These are phyloP conservation scores for Rhytidhysteron rufulum DNA, from an alignment of 2,329 filamentous ascomycete species.

Conservation along the genomic window DNA sequence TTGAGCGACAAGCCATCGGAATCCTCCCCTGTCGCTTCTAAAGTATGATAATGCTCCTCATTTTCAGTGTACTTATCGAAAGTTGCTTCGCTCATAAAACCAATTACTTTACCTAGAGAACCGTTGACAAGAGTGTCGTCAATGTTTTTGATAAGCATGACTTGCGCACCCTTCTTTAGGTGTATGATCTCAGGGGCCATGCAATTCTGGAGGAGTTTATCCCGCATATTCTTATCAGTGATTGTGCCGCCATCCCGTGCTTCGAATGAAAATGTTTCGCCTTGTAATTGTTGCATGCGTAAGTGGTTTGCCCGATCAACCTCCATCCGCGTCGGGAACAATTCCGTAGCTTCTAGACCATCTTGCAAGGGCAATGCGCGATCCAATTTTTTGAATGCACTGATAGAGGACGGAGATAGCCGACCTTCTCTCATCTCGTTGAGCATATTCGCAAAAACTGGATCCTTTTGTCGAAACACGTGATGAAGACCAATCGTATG, in stretches of 20 bases:
- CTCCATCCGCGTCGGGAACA: constrained; percentile 88
- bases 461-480: constrained; percentile 92
- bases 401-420: constrained; percentile 71
- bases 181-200: constrained; percentile 82
- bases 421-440: constrained; percentile 95
- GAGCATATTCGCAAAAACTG: constrained; percentile 86
- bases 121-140: constrained; percentile 93
- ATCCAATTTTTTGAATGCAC: constrained; percentile 69
- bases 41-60: constrained; percentile 51
- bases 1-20: constrained; percentile 45
- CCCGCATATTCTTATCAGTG: constrained; percentile 62
- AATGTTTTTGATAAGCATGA: constrained; percentile 99
- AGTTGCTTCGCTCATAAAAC: constrained; percentile 69
- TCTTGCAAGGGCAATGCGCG: constrained; percentile 63
- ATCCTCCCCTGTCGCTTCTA: constrained; percentile 44
- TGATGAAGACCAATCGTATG: constrained; percentile 94
- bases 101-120: constrained; percentile 79
- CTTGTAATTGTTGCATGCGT: constrained; percentile 69
- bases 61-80: constrained; percentile 58
- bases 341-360: constrained; percentile 80
- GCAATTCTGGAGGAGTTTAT: constrained; percentile 80
- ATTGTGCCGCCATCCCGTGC: constrained; percentile 69
- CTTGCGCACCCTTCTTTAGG: constrained; percentile 87
- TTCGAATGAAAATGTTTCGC: constrained; percentile 65
- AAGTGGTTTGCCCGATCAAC: constrained; percentile 81